Base-by-base conservation (phyloP, 148 eudicot genomes). In the Rhododendron kiyosumense region DNA sequence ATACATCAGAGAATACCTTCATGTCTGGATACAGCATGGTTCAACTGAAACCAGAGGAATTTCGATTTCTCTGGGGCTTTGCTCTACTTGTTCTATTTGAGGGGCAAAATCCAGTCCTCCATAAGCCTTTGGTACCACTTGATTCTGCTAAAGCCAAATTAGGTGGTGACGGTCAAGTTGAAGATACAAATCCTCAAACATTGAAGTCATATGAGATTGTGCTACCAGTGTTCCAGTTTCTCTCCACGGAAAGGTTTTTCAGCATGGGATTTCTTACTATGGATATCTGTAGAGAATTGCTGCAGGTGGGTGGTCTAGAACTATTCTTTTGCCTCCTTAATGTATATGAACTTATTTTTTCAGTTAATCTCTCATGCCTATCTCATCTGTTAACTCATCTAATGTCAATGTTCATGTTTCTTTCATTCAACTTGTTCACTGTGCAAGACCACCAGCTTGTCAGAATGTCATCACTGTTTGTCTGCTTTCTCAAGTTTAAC, bases 11-110 rank as follows among this genome's bases (percentile, higher is more conserved):
- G 76, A 89, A 90, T 86, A 87, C 87, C 80, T 92, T 90, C 36
- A 89, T 91, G 65, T 97, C 99, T 78, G 99, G 98, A 83, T 93
- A 93, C 90, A 93, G 93, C 89, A 97, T 97, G 99, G 98, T 95
- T 84, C 94, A 93, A 78, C 88, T 97, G 88, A 84, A 87, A 48
- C 76, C 81, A 36, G 95, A 94, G 89, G 99, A 95, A 78, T 97
- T 92, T 85, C 94, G 86, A 84, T 97, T 97, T 88, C 89, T 97
- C 4, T 97, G 98, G 98, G 98, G 95, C 22, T 93, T 95, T 85
- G 88, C 95, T 83, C 88, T 95, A 54, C 91, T 97, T 84, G 89
- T 93, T 90, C 92, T 97, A 84, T 97, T 97, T 87, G 98, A 97
- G 90, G 97, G 94, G 81, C 88, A 92, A 79, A 93, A 89, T 88